Conservation (phyloP, 1,284 basidiomycete species). For the Rhodotorula sp. region DNA sequence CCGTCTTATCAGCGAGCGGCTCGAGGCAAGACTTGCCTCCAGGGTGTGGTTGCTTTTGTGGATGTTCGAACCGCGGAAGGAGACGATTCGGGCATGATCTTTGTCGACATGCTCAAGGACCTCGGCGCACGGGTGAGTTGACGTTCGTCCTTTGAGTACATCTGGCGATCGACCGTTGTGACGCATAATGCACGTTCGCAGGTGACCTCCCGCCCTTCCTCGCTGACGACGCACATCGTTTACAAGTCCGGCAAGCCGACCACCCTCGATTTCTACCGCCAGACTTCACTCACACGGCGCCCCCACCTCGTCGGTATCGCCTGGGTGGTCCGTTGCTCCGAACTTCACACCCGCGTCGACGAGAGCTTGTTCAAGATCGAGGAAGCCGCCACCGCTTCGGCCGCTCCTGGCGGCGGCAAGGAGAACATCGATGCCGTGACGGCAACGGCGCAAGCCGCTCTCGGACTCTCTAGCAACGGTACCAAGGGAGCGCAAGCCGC, state of each 20-base stretch:
- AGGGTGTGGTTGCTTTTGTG: slow-evolving; percentile 79
- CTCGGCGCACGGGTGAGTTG: slow-evolving; percentile 72
- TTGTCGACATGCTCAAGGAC: slow-evolving; percentile 75
- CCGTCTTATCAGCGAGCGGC: background rate
- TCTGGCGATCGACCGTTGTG: slow-evolving; percentile 40
- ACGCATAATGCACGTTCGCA: slow-evolving; percentile 43
- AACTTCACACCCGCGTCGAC: slow-evolving; percentile 63
- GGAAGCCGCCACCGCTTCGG: slow-evolving; percentile 47
- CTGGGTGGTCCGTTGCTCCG: slow-evolving; percentile 87
- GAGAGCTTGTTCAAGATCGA: slow-evolving; percentile 69
- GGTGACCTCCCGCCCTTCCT: slow-evolving; percentile 54
- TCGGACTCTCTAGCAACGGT: background rate
- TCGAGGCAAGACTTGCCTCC: slow-evolving; percentile 7
- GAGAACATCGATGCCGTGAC: slow-evolving; percentile 49
- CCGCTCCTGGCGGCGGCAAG: background rate
- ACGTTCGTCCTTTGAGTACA: background rate
- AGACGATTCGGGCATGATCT: slow-evolving; percentile 76
- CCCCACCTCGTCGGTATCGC: slow-evolving; percentile 78
- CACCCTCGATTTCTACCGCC: slow-evolving; percentile 70
- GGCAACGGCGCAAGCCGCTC: slow-evolving; percentile 13
- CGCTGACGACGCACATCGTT: slow-evolving; percentile 77
- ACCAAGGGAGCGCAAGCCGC: background rate
- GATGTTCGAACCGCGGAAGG: slow-evolving; percentile 84
- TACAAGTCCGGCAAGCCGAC: slow-evolving; percentile 81
- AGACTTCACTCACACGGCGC: slow-evolving; percentile 47